Conservation (phyloP, 495 filamentous ascomycete species). For the Cercophora newfieldiana region DNA sequence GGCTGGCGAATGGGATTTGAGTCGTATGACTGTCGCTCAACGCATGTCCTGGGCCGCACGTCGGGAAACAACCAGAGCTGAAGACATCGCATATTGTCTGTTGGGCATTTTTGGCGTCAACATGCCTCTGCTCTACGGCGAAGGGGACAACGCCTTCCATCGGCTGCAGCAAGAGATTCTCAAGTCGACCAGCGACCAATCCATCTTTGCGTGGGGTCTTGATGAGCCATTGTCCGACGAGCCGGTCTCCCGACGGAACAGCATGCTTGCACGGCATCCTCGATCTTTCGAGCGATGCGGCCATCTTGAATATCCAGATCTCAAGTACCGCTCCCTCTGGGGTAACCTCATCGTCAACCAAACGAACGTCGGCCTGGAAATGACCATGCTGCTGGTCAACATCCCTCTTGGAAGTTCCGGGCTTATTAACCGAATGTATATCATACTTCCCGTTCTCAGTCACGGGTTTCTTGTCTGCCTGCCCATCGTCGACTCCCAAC, state of each 20-base stretch:
- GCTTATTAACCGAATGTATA: neutral
- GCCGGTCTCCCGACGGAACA: neutral
- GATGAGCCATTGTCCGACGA: neutral
- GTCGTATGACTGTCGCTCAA: constrained; percentile 7
- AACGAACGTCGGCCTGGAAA: neutral
- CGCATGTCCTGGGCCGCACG: constrained; percentile 15
- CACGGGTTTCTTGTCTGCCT: neutral
- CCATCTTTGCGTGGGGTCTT: neutral
- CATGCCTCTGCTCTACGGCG: constrained; percentile 20
- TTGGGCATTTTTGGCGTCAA: constrained; percentile 18
- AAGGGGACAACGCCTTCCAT: constrained; percentile 10
- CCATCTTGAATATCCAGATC: neutral
- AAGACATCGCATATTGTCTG: constrained; percentile 19
- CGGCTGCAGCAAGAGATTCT: constrained; percentile 18
- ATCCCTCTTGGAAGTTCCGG: neutral
- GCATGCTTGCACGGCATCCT: neutral
- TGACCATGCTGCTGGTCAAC: neutral
- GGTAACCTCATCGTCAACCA: neutral
- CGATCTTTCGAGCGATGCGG: neutral
- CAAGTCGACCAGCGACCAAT: constrained; percentile 11
- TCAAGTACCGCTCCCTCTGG: neutral
- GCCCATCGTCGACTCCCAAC: neutral
- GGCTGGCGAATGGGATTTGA: neutral
- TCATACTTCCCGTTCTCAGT: neutral
- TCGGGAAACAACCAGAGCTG: constrained; percentile 7